Percentiles rank a stretch among this genome's conserved stretches.
Evolutionary conservation across 108 stramenopile species (phyloP).

Genomic region (Fragilariopsis cylindrus): DNA sequence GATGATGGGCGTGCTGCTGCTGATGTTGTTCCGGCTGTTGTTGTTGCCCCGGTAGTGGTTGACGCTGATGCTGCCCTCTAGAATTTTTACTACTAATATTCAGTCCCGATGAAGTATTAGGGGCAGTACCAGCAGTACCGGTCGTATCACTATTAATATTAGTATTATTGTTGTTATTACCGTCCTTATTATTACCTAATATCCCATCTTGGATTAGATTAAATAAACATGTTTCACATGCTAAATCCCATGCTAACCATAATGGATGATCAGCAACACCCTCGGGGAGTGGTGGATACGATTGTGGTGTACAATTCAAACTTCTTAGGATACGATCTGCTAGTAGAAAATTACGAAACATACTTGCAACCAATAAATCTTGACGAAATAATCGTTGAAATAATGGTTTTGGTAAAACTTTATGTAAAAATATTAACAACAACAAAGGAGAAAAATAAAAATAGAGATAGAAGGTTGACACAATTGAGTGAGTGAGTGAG

Average conservation of each 20-base stretch:
- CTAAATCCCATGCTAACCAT: conserved; percentile 99
- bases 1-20: no score
- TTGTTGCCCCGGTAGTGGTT: no score
- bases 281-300: conserved; percentile 92
- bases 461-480: background rate
- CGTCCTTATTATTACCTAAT: conserved; percentile 5
- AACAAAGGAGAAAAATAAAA: no score
- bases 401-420: conserved; percentile 86
- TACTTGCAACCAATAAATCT: conserved; percentile 92
- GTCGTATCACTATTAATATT: background rate
- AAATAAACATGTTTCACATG: conserved; percentile 92
- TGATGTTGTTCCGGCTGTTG: no score
- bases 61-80: no score
- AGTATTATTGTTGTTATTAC: background rate
- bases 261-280: conserved; percentile 92
- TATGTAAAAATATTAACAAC: background rate
- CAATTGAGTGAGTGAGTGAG: no score
- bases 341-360: conserved; percentile 99
- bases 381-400: conserved; percentile 98
- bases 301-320: conserved; percentile 91
- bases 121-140: background rate
- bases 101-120: no score
- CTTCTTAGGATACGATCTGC: conserved; percentile 93
- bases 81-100: no score
- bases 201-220: conserved; percentile 76